Base-by-base conservation (phyloP, 768 basidiomycete species). In the Clitopilus passeckerianus region DNA sequence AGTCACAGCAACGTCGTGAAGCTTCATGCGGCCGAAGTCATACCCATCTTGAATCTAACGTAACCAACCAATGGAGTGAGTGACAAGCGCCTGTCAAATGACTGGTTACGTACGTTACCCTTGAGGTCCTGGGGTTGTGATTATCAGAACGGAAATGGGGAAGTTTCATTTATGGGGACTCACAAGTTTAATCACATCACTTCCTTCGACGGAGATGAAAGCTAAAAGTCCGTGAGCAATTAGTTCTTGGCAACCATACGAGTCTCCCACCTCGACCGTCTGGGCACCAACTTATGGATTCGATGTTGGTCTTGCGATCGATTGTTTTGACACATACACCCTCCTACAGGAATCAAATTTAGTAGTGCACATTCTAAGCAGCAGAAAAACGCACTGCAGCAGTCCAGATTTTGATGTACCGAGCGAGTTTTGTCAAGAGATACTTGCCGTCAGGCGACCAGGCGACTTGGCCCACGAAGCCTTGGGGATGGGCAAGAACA, bases 381-480 rank as follows among this genome's bases (percentile, higher is more conserved):
- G 41, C 34, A 54, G 27, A 50, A 55, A 61, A 54, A 56, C 59
- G 24, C 43, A 87, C 89, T 75, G 86, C 81, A n/a, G 75, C 70
- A 10, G 80, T 85, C 89, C 89, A 91, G 34, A 90, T 75, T 71
- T 89, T 90, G 61, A 90, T 77, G 10, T 82, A 84, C 58, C 84
- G 78, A 43, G 73, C 75, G 53, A 87, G 76, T 71, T 87, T 89
- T 1, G 88, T 89, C 10, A 91, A 70, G 6, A 91, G 74, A 53
- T 77, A 69, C 54, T 78, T 77, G 15, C 89, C 87, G 34, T 76
- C 79, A 0, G 88, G 87, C 15, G 87, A 87, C 87, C 89, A 91
- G 30, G 87, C 88, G 33, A 90, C 89, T 70, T 90, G 89, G 34
- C 85, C 82, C 33, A 89, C 84, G 69, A 90, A 89, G n/a, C 86